Conservation (phyloP, 768 basidiomycete genomes). For the Saitozyma sp. region DNA sequence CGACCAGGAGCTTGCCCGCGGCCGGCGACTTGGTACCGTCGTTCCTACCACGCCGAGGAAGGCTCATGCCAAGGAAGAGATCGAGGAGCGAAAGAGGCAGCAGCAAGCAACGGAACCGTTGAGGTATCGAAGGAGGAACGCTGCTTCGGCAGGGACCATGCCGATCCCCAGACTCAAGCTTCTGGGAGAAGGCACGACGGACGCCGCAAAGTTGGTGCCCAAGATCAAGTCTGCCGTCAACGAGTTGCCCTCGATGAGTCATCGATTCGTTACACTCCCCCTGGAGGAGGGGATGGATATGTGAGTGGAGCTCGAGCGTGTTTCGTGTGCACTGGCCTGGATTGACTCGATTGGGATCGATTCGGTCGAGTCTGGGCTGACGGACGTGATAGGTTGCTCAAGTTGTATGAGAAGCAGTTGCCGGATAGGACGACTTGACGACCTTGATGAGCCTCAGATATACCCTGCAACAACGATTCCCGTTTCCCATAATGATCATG, state of each 20-base stretch:
- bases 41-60: not conserved
- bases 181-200: constrained; percentile 37
- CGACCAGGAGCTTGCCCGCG: constrained; percentile 27
- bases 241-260: constrained; percentile 36
- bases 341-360: not conserved
- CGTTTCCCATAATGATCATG: too few relatives aligned
- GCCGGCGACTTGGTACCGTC: constrained; percentile 1
- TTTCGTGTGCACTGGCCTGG: not conserved
- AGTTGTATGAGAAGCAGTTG: constrained; percentile 46
- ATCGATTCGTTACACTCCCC: constrained; percentile 39
- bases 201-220: constrained; percentile 36
- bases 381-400: constrained; percentile 27
- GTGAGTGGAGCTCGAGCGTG: constrained; percentile 27
- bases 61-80: not conserved
- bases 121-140: not conserved
- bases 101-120: not conserved
- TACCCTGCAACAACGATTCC: too few relatives aligned
- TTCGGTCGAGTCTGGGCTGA: constrained; percentile 5
- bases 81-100: not conserved
- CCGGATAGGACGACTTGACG: constrained; percentile 15
- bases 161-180: constrained; percentile 35
- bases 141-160: not conserved
- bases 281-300: constrained; percentile 51
- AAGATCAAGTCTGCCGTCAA: constrained; percentile 23
- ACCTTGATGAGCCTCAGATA: too few relatives aligned